Percentiles rank a stretch among this genome's conserved stretches.
Conservation (phyloP, 352 stramenopile genomes). For the Phytophthora sp. region DNA sequence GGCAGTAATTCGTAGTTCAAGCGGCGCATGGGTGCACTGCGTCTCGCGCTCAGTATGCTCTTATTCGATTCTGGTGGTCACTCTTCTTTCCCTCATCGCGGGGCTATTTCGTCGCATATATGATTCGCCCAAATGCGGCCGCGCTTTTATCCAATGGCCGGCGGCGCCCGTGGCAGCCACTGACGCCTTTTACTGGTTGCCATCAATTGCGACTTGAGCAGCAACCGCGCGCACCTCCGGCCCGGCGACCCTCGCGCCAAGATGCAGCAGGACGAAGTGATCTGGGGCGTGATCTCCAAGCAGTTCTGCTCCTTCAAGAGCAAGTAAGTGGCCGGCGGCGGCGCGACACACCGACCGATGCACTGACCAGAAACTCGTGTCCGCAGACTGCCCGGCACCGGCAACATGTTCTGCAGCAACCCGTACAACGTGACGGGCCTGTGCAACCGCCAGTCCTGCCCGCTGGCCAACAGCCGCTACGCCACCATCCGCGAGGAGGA, state of each 20-base stretch:
- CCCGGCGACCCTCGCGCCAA: slow-evolving; percentile 3
- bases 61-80: neutral
- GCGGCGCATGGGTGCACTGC: too few species aligned
- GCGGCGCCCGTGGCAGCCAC: neutral
- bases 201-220: slow-evolving; percentile 31
- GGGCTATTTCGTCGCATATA: too few species aligned
- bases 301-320: slow-evolving; percentile 99
- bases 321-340: slow-evolving; percentile 83
- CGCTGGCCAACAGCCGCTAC: slow-evolving; percentile 98
- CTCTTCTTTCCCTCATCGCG: too few species aligned
- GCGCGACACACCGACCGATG: too few species aligned
- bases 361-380: neutral
- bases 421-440: slow-evolving; percentile 98
- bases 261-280: slow-evolving; percentile 98
- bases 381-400: slow-evolving; percentile 63
- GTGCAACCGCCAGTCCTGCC: slow-evolving; percentile 96
- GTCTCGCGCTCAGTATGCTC: too few species aligned
- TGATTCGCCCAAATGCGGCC: slow-evolving; percentile 12
- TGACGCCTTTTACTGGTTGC: slow-evolving; percentile 31
- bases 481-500: slow-evolving; percentile 98
- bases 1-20: too few species aligned
- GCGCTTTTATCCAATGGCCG: slow-evolving; percentile 14
- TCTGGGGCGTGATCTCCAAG: slow-evolving; percentile 99
- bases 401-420: slow-evolving; percentile 98
- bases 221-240: neutral